Conservation (phyloP, 2,329 filamentous ascomycete species). For the Penicillium verrucosum region DNA sequence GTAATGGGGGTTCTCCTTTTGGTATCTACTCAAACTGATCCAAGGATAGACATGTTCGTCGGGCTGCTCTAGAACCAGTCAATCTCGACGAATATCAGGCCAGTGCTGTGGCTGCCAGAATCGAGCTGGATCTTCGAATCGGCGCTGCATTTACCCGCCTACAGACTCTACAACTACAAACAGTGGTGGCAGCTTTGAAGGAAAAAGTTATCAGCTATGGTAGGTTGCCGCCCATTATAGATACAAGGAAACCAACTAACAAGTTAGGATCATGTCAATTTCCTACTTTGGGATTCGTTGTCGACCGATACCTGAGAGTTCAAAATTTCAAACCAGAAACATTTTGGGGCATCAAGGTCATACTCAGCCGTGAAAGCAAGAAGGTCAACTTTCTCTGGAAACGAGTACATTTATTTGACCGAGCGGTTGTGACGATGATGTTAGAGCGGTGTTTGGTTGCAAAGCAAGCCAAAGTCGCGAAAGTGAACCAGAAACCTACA, state of each 20-base stretch:
- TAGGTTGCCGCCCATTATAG: slow-evolving; percentile 34
- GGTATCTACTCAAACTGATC: not conserved
- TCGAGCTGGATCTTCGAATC: slow-evolving; percentile 88
- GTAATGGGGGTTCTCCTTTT: slow-evolving; percentile 29
- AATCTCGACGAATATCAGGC: slow-evolving; percentile 81
- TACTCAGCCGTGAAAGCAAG: slow-evolving; percentile 71
- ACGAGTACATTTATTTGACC: slow-evolving; percentile 80
- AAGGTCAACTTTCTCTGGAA: slow-evolving; percentile 83
- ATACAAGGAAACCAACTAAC: not conserved
- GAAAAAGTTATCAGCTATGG: slow-evolving; percentile 76
- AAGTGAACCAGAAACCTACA: slow-evolving; percentile 85
- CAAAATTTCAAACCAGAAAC: slow-evolving; percentile 88
- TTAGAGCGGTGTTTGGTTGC: slow-evolving; percentile 81
- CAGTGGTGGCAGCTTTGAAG: slow-evolving; percentile 64
- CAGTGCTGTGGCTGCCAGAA: slow-evolving; percentile 80
- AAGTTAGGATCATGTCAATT: slow-evolving; percentile 82
- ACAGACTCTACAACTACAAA: slow-evolving; percentile 73
- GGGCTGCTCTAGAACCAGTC: slow-evolving; percentile 73
- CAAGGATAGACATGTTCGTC: slow-evolving; percentile 69
- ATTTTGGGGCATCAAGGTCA: slow-evolving; percentile 90
- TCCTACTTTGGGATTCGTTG: slow-evolving; percentile 92
- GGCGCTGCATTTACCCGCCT: slow-evolving; percentile 90
- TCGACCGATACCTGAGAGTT: slow-evolving; percentile 91
- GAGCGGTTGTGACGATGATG: slow-evolving; percentile 72
- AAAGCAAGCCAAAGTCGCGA: slow-evolving; percentile 73